Base-by-base conservation (phyloP, 495 filamentous ascomycete species). In the Talaromyces thailandensis region DNA sequence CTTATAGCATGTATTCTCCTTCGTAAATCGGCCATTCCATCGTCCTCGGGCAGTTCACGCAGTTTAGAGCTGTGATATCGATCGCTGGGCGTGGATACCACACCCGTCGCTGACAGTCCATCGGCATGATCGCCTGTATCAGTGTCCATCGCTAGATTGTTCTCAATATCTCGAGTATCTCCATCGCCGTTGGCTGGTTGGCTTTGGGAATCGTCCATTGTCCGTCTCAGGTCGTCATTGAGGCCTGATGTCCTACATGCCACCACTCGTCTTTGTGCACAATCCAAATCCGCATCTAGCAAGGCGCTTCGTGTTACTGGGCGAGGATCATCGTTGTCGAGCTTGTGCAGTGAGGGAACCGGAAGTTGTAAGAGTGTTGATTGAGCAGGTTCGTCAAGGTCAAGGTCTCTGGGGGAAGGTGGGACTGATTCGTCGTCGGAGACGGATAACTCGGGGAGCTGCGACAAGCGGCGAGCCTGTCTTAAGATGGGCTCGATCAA, bases 11-110 rank as follows among this genome's bases (percentile, higher is more conserved):
- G 81, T 63, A 99, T 93, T 71, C 86, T 87, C 63, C 78, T 82
- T 61, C 94, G 79, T 62, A 98, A 73, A 58, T 75, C 72, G 7
- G 85, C 79, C 89, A 96, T 96, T 31, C 94, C 94, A 79, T 99
- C 94, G 72, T 99, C 91, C 66, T 88, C 94, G 0, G 94, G 95
- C 14, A 63, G 55, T 58, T 63, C 53, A 6, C 37, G 50, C 32
- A 58, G 53, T 58, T 48, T 14, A 21, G 24, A 16, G 8, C 26
- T 31, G 9, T 31, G 51, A 23, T 51, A 35, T 21, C 59, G 40
- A 51, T 61, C 59, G 24, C 23, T 51, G 6, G n/a, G 24, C 23
- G 25, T 16, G 11, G 45, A 32, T 21, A 11, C 16, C 28, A 23
- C 21, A n/a, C 6, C 52, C 24, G 24, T 8, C 6, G 25, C 26